Percentiles rank a stretch among this genome's conserved stretches.
Evolutionary conservation across 2,329 filamentous ascomycete species (phyloP).

Genomic region (Colletotrichum falcatum): DNA sequence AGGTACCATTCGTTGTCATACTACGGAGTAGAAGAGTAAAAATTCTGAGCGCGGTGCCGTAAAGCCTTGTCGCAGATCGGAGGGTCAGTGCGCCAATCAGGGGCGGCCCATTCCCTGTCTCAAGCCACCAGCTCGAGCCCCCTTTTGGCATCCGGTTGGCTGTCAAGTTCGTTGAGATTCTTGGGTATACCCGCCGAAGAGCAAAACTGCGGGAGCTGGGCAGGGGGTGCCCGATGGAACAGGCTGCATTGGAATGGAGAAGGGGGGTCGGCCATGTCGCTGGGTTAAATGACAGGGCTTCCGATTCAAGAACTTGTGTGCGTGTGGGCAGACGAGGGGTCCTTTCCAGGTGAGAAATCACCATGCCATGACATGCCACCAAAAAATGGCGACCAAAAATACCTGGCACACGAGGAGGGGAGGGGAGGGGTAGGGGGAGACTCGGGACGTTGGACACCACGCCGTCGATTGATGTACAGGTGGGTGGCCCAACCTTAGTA

Average conservation of each 20-base stretch:
- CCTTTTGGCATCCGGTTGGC: constrained; percentile 21
- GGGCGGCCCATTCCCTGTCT: constrained; percentile 27
- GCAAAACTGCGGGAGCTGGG: not conserved
- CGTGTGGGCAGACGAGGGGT: constrained; percentile 28
- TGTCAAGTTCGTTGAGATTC: constrained; percentile 14
- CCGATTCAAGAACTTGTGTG: not conserved
- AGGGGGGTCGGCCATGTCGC: constrained; percentile 13
- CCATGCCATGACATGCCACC: constrained; percentile 13
- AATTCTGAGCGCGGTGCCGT: constrained; percentile 17
- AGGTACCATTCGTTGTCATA: too few relatives aligned
- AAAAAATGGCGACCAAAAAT: constrained; percentile 33
- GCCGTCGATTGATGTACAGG: constrained; percentile 36
- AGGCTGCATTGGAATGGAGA: constrained; percentile 11
- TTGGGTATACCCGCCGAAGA: constrained; percentile 29
- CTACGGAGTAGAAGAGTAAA: too few relatives aligned
- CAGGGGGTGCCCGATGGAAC: constrained; percentile 14
- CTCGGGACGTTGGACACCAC: constrained; percentile 5
- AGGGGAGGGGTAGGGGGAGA: too few relatives aligned
- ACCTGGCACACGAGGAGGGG: constrained; percentile 28
- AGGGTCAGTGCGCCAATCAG: constrained; percentile 33
- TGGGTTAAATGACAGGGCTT: constrained; percentile 17
- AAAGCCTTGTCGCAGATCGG: constrained; percentile 33
- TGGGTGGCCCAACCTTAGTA: not conserved
- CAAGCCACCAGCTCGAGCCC: constrained; percentile 9
- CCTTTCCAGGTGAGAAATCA: constrained; percentile 14